Evolutionary conservation across 805 yeast species (phyloP), one percentile per base, ranked within the genome.

Genomic region (Starmerella vitae): DNA sequence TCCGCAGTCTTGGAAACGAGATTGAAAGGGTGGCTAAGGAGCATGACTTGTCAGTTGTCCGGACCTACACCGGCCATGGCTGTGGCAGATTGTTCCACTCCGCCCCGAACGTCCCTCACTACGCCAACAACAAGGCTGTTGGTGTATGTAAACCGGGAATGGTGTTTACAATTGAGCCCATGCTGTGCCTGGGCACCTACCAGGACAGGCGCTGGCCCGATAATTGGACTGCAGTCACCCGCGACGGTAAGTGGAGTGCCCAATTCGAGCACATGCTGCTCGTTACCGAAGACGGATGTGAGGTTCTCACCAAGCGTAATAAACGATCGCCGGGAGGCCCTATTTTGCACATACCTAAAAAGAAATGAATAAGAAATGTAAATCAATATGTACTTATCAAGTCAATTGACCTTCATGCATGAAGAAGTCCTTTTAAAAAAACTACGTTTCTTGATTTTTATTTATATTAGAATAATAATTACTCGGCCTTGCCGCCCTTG

Each of bases 121-220:
- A 91, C 56, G 93, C 91, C 18, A 78, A 76, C 51, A 91, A 86
- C 64, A 88, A 88, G 64, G 82, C 94, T 6, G 69, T 86, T 34
- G 98, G 98, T 43, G 76, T 83, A 33, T 86, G 91, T 65, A 83
- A 83, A 58, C 88, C 94, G 18, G 98, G 98, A 18, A 81, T 86
- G 78, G 84, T 82, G 12, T 91, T 91, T 67, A 91, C 98, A 18
- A 83, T 91, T 42, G 98, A 91, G 63, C 98, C 98, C 33, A 91
- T 91, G 98, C 72, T 91, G 50, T 80, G 83, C 56, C 65, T 76
- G 48, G 98, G 98, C 7, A 64, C 78, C 0, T 78, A 72, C 64
- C 72, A 72, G 54, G 97, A 86, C 60, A 61, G 71, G 43, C 66
- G 76, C 41, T 91, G 98, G 98, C 98, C 98, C 3, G 98, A 91